Evolutionary conservation across 1,284 basidiomycete genomes (phyloP).

Genomic region (Apiotrichum veenhuisii): DNA sequence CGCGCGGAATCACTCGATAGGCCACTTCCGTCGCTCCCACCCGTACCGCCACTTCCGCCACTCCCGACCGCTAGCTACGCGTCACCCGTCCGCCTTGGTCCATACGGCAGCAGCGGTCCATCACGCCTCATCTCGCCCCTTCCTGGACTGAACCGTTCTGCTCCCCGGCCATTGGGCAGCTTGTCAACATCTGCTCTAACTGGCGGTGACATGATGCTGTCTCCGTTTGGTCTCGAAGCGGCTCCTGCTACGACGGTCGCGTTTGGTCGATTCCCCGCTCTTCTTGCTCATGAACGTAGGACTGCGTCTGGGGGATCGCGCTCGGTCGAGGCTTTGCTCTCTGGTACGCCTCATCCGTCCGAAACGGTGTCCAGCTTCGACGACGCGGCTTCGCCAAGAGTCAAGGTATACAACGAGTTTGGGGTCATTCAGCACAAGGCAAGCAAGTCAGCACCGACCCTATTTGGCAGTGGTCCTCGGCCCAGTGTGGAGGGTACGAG

Average conservation of each 20-base stretch:
- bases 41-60: not conserved
- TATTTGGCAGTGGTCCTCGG: not conserved
- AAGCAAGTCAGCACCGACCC: not conserved
- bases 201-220: slow-evolving; percentile 19
- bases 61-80: not conserved
- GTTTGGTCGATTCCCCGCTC: not conserved
- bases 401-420: slow-evolving; percentile 12
- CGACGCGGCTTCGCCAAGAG: not conserved
- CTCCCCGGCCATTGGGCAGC: not conserved
- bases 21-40: not conserved
- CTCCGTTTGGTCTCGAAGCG: slow-evolving; percentile 9
- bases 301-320: slow-evolving; percentile 4
- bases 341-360: not conserved
- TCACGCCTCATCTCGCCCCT: slow-evolving; percentile 1
- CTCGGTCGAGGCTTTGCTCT: not conserved
- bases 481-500: too few relatives aligned
- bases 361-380: not conserved
- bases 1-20: not conserved
- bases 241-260: not conserved
- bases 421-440: slow-evolving; percentile 2
- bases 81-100: not conserved
- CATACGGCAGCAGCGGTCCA: not conserved
- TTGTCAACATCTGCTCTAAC: not conserved
- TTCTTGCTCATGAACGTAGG: not conserved
- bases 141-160: slow-evolving; percentile 1